Evolutionary conservation across 2,329 filamentous ascomycete genomes (phyloP).

Genomic region (Parastagonospora nodorum): DNA sequence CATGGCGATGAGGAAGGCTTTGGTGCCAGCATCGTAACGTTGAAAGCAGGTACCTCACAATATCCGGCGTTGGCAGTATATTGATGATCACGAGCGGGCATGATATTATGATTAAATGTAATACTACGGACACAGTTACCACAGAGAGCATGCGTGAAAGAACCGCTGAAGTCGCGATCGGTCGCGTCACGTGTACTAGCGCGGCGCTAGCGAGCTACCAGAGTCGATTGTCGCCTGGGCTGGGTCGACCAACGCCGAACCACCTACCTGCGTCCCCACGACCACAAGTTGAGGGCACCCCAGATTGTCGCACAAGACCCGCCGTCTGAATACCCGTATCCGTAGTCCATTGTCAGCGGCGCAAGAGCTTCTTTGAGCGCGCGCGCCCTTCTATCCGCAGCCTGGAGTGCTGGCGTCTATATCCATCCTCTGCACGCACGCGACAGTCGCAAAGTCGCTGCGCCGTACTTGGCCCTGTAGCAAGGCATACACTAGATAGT

Average conservation of each 20-base stretch:
- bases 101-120: background rate
- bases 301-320: constrained; percentile 39
- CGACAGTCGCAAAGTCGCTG: constrained; percentile 24
- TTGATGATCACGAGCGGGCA: background rate
- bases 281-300: constrained; percentile 38
- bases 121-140: background rate
- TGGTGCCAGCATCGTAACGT: constrained; percentile 30
- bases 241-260: constrained; percentile 27
- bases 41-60: background rate
- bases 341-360: constrained; percentile 27
- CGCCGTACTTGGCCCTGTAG: constrained; percentile 14
- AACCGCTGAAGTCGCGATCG: background rate
- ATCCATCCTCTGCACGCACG: constrained; percentile 22
- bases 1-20: constrained; percentile 42
- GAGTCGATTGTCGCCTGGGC: constrained; percentile 16
- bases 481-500: constrained; percentile 22
- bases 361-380: constrained; percentile 32
- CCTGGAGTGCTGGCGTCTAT: constrained; percentile 33
- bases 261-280: constrained; percentile 32
- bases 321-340: constrained; percentile 25
- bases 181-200: constrained; percentile 4
- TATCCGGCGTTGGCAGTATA: background rate
- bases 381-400: constrained; percentile 28
- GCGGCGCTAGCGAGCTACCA: constrained; percentile 9
- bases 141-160: background rate